Base-by-base conservation (phyloP, 164 flowering plant genomes). In the Aristolochia californica region DNA sequence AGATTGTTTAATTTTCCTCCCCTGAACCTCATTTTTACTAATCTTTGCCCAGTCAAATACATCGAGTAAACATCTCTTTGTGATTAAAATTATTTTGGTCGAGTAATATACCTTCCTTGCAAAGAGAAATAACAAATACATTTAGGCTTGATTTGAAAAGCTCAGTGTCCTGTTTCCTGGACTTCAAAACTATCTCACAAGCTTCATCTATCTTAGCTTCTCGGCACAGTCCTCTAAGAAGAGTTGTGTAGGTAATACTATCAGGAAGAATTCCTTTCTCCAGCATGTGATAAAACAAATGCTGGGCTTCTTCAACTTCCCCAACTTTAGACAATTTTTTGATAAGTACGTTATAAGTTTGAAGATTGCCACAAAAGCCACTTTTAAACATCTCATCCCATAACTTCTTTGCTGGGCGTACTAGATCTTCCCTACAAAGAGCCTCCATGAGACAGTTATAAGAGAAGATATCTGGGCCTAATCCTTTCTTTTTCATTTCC, bases 321-420 rank as follows among this genome's bases (percentile, higher is more conserved):
- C 86, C 84, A 11, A 60, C 57, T 62, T 81, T 84, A 14, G 84
- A 81, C 9, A 87, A 71, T 68, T 89, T 93, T 28, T 50, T 30
- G 25, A 93, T 85, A 21, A 93, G 88, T 43, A 74, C 79, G 60
- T 69, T 79, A 68, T 85, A 87, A 20, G 95, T 85, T 65, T 74
- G 78, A 63, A 80, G 64, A 67, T 87, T 78, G 28, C 83, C 89
- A 53, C 56, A 26, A 59, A 80, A 83, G 10, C 95, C 95, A 73
- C 51, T 71, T 16, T 82, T 75, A 76, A 93, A 87, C 99, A 93
- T 93, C 74, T 93, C 96, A 72, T 93, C 97, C 97, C 97, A 93
- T 57, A 93, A 64, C 72, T 77, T 76, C 62, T 79, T 89, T 40
- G 99, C 96, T 20, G 97, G 99, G 17, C 95, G 80, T 25, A 93